Conservation (phyloP, 345 rosid species). For the Aquilaria yunnanensis region DNA sequence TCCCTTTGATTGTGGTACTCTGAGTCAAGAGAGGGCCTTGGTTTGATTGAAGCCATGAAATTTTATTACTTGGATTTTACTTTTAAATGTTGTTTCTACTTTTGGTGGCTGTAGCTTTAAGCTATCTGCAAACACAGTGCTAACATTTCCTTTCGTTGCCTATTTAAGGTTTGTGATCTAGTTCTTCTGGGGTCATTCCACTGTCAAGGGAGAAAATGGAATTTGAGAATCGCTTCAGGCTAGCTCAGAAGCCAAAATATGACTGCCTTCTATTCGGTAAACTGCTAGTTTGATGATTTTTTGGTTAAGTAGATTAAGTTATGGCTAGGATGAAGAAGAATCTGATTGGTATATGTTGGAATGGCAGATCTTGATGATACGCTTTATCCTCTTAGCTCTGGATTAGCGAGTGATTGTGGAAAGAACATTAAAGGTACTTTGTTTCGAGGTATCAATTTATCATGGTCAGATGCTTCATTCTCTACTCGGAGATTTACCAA, state of each 20-base stretch:
- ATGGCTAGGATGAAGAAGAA: not conserved
- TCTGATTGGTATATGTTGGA: not conserved
- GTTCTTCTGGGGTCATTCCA: not conserved
- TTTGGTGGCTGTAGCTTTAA: constrained; percentile 15
- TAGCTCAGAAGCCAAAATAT: constrained; percentile 28
- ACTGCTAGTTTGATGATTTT: not conserved
- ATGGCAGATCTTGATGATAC: constrained; percentile 68
- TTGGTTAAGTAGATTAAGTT: not conserved
- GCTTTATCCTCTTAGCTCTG: constrained; percentile 61
- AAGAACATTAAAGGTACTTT: constrained; percentile 47
- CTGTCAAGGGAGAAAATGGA: constrained; percentile 25
- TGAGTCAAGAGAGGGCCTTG: constrained; percentile 6
- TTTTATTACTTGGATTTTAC: constrained; percentile 6
- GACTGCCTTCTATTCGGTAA: constrained; percentile 73
- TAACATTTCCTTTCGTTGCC: constrained; percentile 14
- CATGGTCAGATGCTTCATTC: not conserved
- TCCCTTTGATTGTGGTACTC: constrained; percentile 16
- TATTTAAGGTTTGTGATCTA: constrained; percentile 27
- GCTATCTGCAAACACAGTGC: constrained; percentile 10
- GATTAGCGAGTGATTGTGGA: constrained; percentile 34
- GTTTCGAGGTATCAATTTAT: not conserved
- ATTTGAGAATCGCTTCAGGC: constrained; percentile 20
- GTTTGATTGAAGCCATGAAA: constrained; percentile 9
- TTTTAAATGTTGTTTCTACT: constrained; percentile 17
- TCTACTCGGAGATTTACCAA: constrained; percentile 7